Evolutionary conservation across 2,329 filamentous ascomycete genomes (phyloP).

Genomic region (Trichophyton schoenleinii): DNA sequence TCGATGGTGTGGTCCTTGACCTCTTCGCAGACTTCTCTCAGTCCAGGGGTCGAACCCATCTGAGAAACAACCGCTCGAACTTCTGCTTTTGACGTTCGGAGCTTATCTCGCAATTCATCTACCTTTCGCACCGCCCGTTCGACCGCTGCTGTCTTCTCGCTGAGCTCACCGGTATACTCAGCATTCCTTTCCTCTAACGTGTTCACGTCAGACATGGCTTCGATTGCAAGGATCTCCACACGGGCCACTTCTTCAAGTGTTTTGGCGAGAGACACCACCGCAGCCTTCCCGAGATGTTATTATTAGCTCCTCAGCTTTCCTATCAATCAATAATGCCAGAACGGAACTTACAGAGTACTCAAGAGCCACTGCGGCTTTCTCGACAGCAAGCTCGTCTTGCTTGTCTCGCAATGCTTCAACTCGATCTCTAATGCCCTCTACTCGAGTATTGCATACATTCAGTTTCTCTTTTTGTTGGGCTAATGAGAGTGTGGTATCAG

Average conservation of each 20-base stretch:
- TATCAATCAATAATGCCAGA: neutral
- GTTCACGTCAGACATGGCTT: slow-evolving; percentile 69
- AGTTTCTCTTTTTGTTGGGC: slow-evolving; percentile 36
- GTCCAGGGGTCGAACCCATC: slow-evolving; percentile 14
- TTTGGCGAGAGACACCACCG: slow-evolving; percentile 48
- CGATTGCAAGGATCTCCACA: slow-evolving; percentile 57
- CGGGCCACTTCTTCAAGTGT: slow-evolving; percentile 55
- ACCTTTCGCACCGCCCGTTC: slow-evolving; percentile 16
- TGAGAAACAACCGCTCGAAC: slow-evolving; percentile 11
- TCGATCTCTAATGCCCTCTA: slow-evolving; percentile 33
- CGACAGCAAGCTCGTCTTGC: slow-evolving; percentile 43
- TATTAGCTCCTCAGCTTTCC: neutral
- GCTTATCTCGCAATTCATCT: slow-evolving; percentile 6
- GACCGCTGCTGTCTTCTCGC: slow-evolving; percentile 22
- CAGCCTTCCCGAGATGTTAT: neutral
- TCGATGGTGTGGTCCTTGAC: slow-evolving; percentile 42
- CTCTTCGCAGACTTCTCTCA: slow-evolving; percentile 1
- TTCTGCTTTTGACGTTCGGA: slow-evolving; percentile 14
- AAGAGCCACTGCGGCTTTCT: slow-evolving; percentile 45
- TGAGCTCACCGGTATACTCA: slow-evolving; percentile 41
- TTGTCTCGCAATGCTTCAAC: slow-evolving; percentile 42
- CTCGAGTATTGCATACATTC: slow-evolving; percentile 28
- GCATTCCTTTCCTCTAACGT: slow-evolving; percentile 54
- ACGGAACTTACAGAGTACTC: slow-evolving; percentile 42
- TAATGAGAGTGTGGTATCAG: slow-evolving; percentile 21